A percentile compares a stretch with the other conserved stretches of the same genome.
Evolutionary conservation across 176 grass and related monocot genomes (phyloP).

Genomic region (Aegilops bicornis): DNA sequence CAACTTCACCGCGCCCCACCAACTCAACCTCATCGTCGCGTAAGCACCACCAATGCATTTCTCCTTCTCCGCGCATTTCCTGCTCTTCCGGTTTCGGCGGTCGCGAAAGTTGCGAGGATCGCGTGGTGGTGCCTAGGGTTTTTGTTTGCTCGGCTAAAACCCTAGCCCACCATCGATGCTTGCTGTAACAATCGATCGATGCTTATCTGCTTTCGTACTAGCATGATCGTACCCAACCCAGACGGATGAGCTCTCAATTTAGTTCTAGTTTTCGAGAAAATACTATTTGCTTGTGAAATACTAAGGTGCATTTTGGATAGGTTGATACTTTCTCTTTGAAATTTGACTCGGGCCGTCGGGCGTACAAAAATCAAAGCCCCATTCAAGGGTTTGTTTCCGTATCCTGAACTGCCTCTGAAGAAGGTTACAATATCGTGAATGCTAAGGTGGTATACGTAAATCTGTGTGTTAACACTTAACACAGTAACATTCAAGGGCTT

Average conservation of each 20-base stretch:
- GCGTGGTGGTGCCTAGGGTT: not conserved
- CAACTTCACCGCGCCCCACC: constrained; percentile 81
- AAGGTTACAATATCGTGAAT: not conserved
- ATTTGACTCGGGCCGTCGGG: not conserved
- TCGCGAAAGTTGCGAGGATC: not conserved
- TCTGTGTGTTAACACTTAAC: not conserved
- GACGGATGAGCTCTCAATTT: not conserved
- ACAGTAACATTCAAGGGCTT: not conserved
- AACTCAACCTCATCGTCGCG: constrained; percentile 93
- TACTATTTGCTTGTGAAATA: not conserved
- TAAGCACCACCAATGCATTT: constrained; percentile 23
- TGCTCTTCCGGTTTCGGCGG: not conserved
- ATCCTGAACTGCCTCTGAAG: not conserved
- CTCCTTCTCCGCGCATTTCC: not conserved
- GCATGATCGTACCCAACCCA: not conserved
- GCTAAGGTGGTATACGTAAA: not conserved
- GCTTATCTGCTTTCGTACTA: not conserved
- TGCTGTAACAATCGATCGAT: not conserved
- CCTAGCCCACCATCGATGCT: not conserved
- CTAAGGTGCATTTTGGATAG: not conserved
- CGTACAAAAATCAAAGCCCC: not conserved
- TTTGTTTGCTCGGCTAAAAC: not conserved
- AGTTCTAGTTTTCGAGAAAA: not conserved
- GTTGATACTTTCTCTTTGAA: not conserved
- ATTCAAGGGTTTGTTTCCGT: not conserved